Evolutionary conservation across 192 early-diverging fungal genomes (phyloP).

Genomic region (Globomyces pollinis-pini): DNA sequence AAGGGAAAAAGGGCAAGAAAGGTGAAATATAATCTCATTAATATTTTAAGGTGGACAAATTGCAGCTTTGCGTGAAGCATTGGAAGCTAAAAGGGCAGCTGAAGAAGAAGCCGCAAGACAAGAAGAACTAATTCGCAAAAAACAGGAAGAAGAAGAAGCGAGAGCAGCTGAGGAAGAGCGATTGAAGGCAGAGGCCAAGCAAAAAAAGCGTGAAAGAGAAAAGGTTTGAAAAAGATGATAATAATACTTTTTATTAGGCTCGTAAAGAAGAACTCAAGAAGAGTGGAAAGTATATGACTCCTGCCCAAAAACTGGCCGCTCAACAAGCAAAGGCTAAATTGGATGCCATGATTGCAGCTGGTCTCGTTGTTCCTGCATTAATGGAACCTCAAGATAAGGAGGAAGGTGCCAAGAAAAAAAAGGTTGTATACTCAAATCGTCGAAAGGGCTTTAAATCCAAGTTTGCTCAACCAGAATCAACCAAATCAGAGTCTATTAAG

Average conservation of each 20-base stretch:
- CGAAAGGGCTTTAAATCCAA: conserved; percentile 55
- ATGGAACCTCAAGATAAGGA: conserved; percentile 25
- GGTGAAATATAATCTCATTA: conserved; percentile 44
- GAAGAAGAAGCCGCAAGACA: conserved; percentile 62
- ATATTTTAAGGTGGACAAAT: conserved; percentile 44
- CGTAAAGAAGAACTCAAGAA: conserved; percentile 83
- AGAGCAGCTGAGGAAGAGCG: conserved; percentile 62
- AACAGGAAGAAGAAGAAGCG: conserved; percentile 59
- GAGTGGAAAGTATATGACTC: conserved; percentile 87
- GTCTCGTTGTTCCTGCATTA: conserved; percentile 62
- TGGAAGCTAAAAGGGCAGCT: conserved; percentile 65
- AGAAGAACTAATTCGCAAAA: conserved; percentile 49
- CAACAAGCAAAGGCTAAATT: conserved; percentile 59
- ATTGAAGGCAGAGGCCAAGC: conserved; percentile 66
- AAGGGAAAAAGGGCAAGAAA: conserved; percentile 45
- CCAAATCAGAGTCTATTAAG: conserved; percentile 11
- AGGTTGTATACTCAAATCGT: conserved; percentile 64
- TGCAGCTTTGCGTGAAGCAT: conserved; percentile 47
- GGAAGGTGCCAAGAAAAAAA: conserved; percentile 49
- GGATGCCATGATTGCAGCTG: conserved; percentile 71
- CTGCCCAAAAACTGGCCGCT: conserved; percentile 84
- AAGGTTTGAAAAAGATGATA: conserved; percentile 63
- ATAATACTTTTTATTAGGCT: too few relatives aligned
- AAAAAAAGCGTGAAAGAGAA: conserved; percentile 75
- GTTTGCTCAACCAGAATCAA: neutral